Percentiles rank a stretch among this genome's conserved stretches.
phyloP scores from a whole-genome alignment of 73 alveolate genomes.

The Paramecium sonneborni region DNA sequence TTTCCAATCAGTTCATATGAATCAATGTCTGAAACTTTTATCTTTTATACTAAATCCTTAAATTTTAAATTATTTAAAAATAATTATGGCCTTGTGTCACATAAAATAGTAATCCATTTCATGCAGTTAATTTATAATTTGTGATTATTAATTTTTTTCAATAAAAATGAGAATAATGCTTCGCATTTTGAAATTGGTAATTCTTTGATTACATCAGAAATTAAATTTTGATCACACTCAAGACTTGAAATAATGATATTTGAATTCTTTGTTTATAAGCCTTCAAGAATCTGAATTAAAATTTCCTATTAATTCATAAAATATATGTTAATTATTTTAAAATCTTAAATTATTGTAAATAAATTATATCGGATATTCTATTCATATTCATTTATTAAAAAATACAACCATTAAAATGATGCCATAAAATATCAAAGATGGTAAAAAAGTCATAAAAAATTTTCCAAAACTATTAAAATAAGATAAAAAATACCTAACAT shows the following conservation, averaged over 20 bases:
- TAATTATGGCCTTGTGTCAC: background rate
- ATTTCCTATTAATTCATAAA: conserved; percentile 5
- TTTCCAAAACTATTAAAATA: background rate
- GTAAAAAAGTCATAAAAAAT: background rate
- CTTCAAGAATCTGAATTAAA: conserved; percentile 31
- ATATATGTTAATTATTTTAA: background rate
- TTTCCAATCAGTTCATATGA: conserved; percentile 26
- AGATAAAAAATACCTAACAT: conserved; percentile 44
- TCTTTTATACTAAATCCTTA: background rate
- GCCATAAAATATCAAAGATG: background rate
- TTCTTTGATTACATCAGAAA: background rate
- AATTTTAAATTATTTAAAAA: conserved; percentile 1
- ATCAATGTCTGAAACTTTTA: background rate
- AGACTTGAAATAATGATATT: background rate
- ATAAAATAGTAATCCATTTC: conserved; percentile 23
- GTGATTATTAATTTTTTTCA: conserved; percentile 8
- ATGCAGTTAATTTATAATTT: background rate
- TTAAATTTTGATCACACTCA: background rate
- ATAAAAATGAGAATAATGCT: background rate
- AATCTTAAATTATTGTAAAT: background rate
- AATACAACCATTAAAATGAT: background rate
- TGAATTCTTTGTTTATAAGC: background rate
- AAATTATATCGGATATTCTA: background rate
- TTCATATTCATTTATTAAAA: background rate
- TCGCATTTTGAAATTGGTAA: conserved; percentile 35